A percentile compares a stretch with the other conserved stretches of the same genome.
phyloP scores from a whole-genome alignment of 805 yeast genomes.

The Wickerhamiella kurtzmanii region DNA sequence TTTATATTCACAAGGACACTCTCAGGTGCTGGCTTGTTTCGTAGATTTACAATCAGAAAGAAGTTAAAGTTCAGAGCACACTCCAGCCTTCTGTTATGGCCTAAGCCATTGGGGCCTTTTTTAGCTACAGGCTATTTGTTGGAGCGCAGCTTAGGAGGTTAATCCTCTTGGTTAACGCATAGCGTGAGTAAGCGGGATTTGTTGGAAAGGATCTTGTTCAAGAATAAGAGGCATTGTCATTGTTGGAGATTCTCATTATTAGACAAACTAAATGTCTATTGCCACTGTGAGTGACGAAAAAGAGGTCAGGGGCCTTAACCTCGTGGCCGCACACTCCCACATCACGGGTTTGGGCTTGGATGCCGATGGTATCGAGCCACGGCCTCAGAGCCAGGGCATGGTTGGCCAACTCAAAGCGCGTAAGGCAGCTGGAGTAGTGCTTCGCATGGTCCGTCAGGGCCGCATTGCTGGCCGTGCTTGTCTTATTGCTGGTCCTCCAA shows the following conservation, averaged over 20 bases:
- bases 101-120: too few relatives aligned
- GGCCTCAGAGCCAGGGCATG: conserved; percentile 80
- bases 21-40: too few relatives aligned
- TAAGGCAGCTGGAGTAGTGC: conserved; percentile 86
- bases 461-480: conserved; percentile 95
- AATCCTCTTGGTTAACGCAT: too few relatives aligned
- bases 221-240: too few relatives aligned
- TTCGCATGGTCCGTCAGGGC: conserved; percentile 87
- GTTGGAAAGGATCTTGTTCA: too few relatives aligned
- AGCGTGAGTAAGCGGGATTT: too few relatives aligned
- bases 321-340: conserved; percentile 96
- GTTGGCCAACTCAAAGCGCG: conserved; percentile 94
- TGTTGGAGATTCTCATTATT: not conserved
- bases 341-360: conserved; percentile 95
- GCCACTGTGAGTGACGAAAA: conserved; percentile 30
- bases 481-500: conserved; percentile 93
- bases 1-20: too few relatives aligned
- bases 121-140: too few relatives aligned
- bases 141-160: too few relatives aligned
- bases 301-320: conserved; percentile 49
- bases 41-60: too few relatives aligned
- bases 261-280: conserved; percentile 22
- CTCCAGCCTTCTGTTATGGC: too few relatives aligned
- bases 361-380: conserved; percentile 65
- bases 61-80: too few relatives aligned